Percentiles rank a stretch among this genome's conserved stretches.
phyloP scores from a whole-genome alignment of 2,329 filamentous ascomycete genomes.

The Epichloe sibirici region DNA sequence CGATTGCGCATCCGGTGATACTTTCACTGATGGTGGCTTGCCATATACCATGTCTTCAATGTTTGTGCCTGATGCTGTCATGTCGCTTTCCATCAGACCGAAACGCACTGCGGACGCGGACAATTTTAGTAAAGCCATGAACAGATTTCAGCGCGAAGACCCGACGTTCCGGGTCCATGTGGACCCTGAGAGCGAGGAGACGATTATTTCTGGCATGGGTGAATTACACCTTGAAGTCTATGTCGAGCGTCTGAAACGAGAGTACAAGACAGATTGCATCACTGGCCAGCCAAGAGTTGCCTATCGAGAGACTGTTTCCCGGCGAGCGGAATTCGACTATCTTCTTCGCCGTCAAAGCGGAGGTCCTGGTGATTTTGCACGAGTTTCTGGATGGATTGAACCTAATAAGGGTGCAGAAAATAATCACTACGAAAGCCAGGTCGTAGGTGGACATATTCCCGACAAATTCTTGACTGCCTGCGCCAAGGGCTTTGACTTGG shows the following conservation, averaged over 20 bases:
- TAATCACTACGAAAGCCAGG: conserved; percentile 77
- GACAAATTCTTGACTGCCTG: conserved; percentile 95
- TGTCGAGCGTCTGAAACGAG: conserved; percentile 87
- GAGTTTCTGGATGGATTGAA: conserved; percentile 85
- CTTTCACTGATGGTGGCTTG: conserved; percentile 86
- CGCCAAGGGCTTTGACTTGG: conserved; percentile 81
- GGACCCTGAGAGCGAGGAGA: conserved; percentile 86
- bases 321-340: conserved; percentile 76
- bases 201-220: conserved; percentile 97
- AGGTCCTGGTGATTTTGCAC: conserved; percentile 89
- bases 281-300: conserved; percentile 96
- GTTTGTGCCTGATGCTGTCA: conserved; percentile 96
- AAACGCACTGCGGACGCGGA: conserved; percentile 84
- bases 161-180: conserved; percentile 94
- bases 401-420: conserved; percentile 60
- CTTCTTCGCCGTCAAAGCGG: conserved; percentile 90
- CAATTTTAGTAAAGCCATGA: conserved; percentile 98
- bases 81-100: conserved; percentile 93
- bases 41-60: conserved; percentile 96
- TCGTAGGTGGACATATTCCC: conserved; percentile 79
- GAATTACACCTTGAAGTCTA: conserved; percentile 96
- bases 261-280: conserved; percentile 91
- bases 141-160: conserved; percentile 95
- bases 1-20: conserved; percentile 94
- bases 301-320: conserved; percentile 86